Conservation (phyloP, 495 filamentous ascomycete genomes). For the Hyaloscypha hepaticicola region DNA sequence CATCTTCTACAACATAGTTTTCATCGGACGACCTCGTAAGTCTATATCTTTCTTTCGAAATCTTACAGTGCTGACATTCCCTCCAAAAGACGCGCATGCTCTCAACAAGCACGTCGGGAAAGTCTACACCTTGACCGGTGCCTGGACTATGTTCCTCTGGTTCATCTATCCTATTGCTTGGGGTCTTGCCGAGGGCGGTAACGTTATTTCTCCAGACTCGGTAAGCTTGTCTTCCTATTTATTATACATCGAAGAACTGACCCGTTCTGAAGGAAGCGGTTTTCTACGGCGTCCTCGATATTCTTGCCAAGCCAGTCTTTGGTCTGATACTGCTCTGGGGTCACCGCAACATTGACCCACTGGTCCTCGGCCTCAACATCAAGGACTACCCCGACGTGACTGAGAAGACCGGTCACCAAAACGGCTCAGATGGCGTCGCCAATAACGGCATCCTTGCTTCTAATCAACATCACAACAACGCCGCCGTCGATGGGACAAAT, state of each 20-base stretch:
- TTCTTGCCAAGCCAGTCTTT: slow-evolving; percentile 60
- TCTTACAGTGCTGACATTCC: background rate
- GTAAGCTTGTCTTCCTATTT: no score
- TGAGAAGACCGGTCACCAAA: background rate
- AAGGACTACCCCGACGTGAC: slow-evolving; percentile 24
- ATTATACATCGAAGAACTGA: no score
- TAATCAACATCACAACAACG: background rate
- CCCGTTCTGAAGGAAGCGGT: no score
- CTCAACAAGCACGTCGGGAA: slow-evolving; percentile 58
- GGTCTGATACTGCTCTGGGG: slow-evolving; percentile 53
- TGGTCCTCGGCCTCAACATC: slow-evolving; percentile 44
- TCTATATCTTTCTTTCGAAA: background rate
- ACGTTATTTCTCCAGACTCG: slow-evolving; percentile 62
- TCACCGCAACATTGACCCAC: slow-evolving; percentile 53
- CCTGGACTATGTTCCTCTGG: slow-evolving; percentile 55
- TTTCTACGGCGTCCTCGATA: slow-evolving; percentile 71
- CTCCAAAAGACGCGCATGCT: slow-evolving; percentile 39
- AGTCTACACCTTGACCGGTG: slow-evolving; percentile 52
- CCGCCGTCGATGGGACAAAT: background rate
- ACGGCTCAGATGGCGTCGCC: background rate
- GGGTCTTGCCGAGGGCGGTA: slow-evolving; percentile 68
- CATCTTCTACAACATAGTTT: slow-evolving; percentile 55
- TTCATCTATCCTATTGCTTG: slow-evolving; percentile 68
- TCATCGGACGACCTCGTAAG: slow-evolving; percentile 46
- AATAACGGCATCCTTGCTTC: background rate